Conservation (phyloP, 2,329 filamentous ascomycete genomes). For the Neoarthrinium moseri region DNA sequence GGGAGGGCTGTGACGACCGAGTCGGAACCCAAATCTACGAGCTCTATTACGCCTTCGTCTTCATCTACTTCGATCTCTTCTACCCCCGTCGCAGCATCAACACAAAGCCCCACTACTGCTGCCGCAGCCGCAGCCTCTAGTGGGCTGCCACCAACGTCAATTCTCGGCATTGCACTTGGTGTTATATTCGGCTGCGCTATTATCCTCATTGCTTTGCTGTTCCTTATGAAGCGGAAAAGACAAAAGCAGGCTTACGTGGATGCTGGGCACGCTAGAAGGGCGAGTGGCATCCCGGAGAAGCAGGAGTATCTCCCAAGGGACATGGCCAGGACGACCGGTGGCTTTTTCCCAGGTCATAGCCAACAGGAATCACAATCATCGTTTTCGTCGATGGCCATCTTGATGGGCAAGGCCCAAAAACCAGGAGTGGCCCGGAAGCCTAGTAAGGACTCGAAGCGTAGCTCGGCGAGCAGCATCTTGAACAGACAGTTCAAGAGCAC, state of each 20-base stretch:
- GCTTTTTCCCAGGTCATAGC: conserved; percentile 51
- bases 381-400: conserved; percentile 62
- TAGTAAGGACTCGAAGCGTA: conserved; percentile 56
- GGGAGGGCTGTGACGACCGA: conserved; percentile 13
- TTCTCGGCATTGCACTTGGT: conserved; percentile 80
- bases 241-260: conserved; percentile 54
- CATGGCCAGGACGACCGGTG: conserved; percentile 42
- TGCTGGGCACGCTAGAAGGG: conserved; percentile 40
- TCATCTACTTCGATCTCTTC: conserved; percentile 17
- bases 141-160: conserved; percentile 47
- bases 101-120: conserved; percentile 10
- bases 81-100: conserved; percentile 14
- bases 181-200: conserved; percentile 73
- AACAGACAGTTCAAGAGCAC: conserved; percentile 63
- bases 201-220: conserved; percentile 69
- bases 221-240: conserved; percentile 62
- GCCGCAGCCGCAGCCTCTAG: conserved; percentile 28
- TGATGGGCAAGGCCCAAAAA: conserved; percentile 59
- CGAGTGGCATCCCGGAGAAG: conserved; percentile 51
- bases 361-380: conserved; percentile 54
- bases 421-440: conserved; percentile 46
- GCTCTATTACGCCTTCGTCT: conserved; percentile 24
- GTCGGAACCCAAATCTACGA: conserved; percentile 23
- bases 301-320: conserved; percentile 48
- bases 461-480: conserved; percentile 53